phyloP scores from a whole-genome alignment of 805 yeast genomes.

The Dipodascus geniculatus region DNA sequence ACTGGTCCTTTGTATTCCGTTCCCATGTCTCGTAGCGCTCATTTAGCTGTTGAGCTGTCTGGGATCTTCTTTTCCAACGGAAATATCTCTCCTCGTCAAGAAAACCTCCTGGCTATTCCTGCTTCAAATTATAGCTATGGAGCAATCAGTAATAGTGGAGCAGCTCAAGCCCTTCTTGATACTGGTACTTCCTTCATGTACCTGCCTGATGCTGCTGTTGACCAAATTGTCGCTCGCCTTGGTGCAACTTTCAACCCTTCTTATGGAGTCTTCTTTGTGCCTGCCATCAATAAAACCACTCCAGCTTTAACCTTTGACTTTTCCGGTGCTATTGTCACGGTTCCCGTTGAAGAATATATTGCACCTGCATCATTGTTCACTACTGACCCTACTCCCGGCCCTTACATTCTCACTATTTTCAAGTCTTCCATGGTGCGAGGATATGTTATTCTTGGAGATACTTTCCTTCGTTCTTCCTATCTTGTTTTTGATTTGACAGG shows the following conservation, averaged over 20 bases:
- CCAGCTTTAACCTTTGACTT: neutral
- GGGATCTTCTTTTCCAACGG: neutral
- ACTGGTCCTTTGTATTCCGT: neutral
- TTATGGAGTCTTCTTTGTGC: neutral
- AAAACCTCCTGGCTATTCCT: neutral
- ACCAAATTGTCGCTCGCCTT: neutral
- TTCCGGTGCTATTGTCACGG: neutral
- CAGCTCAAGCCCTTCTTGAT: neutral
- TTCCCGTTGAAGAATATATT: neutral
- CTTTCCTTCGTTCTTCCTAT: conserved; percentile 46
- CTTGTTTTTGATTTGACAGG: conserved; percentile 52
- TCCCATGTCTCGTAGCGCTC: neutral
- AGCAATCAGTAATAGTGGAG: too few relatives aligned
- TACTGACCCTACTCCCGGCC: conserved; percentile 1
- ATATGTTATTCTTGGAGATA: conserved; percentile 45
- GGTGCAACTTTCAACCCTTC: neutral
- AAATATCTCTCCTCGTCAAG: neutral
- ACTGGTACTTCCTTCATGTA: neutral
- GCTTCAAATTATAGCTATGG: too few relatives aligned
- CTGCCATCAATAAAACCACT: neutral
- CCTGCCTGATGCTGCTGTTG: neutral
- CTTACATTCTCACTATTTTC: neutral
- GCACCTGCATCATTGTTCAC: neutral
- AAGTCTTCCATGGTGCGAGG: neutral
- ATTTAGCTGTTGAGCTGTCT: neutral